Evolutionary conservation across 225 moss, liverwort and hornwort genomes (phyloP).

Genomic region (Ulota crispa): DNA sequence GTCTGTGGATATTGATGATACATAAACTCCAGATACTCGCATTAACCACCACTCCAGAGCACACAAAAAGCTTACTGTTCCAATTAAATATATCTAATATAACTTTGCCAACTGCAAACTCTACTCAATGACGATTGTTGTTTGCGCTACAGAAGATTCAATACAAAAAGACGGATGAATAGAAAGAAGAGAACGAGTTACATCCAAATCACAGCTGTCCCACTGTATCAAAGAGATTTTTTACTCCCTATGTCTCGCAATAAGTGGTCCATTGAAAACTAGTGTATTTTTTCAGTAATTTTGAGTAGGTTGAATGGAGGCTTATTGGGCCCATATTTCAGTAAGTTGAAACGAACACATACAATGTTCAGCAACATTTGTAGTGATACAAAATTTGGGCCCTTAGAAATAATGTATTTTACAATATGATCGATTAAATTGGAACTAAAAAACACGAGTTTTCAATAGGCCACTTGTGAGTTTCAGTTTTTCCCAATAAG

Average conservation of each 20-base stretch:
- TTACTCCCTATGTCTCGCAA: no score
- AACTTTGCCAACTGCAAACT: neutral
- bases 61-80: neutral
- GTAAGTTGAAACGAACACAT: no score
- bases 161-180: neutral
- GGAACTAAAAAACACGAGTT: no score
- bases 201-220: neutral
- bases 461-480: no score
- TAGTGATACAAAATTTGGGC: no score
- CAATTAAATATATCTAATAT: neutral
- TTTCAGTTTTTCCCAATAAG: neutral
- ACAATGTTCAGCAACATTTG: no score
- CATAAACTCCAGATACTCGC: neutral
- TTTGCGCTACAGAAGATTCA: neutral
- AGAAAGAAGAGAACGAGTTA: neutral
- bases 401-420: no score
- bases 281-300: no score
- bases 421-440: no score
- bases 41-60: neutral
- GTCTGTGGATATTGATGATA: neutral
- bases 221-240: neutral
- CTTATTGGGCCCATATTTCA: no score
- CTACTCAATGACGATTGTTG: neutral
- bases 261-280: no score
- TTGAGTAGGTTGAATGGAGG: no score